Percentiles rank a stretch among this genome's conserved stretches.
Evolutionary conservation across 208 protist species (phyloP).

Genomic region (Entamoeba invadens): DNA sequence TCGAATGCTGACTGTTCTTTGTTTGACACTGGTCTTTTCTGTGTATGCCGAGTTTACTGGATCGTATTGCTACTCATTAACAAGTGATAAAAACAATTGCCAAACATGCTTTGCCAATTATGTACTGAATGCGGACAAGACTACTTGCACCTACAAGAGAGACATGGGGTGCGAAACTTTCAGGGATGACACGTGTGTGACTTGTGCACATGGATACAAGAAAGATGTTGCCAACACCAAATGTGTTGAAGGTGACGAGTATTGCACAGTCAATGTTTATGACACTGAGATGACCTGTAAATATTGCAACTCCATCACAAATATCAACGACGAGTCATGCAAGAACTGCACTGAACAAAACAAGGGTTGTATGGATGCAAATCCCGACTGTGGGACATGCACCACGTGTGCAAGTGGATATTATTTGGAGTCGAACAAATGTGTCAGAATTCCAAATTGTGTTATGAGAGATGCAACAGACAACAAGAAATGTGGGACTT

Average conservation of each 20-base stretch:
- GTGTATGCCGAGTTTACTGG: too few relatives aligned
- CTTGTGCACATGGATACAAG: neutral
- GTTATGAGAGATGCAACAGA: neutral
- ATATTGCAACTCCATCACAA: too few relatives aligned
- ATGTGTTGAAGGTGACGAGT: neutral
- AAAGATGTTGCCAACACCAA: neutral
- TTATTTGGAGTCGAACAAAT: neutral
- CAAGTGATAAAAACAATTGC: too few relatives aligned
- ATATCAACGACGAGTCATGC: neutral
- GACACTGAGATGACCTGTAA: too few relatives aligned
- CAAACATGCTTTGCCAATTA: too few relatives aligned
- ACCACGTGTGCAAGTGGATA: neutral
- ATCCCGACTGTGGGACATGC: neutral
- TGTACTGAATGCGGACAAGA: too few relatives aligned
- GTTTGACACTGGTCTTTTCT: too few relatives aligned
- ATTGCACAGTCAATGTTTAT: neutral
- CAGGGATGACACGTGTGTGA: too few relatives aligned
- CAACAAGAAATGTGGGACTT: neutral
- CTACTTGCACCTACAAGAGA: too few relatives aligned
- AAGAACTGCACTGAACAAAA: neutral
- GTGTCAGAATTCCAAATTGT: neutral
- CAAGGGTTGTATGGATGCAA: neutral
- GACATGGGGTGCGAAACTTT: too few relatives aligned
- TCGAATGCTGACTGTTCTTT: too few relatives aligned
- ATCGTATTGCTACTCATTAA: too few relatives aligned